Conservation (phyloP, 768 basidiomycete genomes). For the Coprinopsis marcescibilis region DNA sequence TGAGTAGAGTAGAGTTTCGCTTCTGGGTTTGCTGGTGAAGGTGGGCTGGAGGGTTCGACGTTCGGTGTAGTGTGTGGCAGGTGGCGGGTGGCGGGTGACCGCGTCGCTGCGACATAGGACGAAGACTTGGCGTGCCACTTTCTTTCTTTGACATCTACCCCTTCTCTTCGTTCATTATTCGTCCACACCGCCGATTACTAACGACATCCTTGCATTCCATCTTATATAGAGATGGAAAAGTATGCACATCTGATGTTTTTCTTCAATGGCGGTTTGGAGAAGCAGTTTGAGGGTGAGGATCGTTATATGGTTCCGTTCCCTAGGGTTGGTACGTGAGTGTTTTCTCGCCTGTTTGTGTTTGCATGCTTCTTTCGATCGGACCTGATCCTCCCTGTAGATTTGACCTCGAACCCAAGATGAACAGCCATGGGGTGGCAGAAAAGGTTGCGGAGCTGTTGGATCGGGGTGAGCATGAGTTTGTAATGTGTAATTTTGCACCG, state of each 20-base stretch:
- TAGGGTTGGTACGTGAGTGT: slow-evolving; percentile 72
- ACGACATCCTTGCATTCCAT: no score
- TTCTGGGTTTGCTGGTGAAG: neutral
- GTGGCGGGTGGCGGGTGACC: no score
- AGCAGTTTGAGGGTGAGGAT: slow-evolving; percentile 80
- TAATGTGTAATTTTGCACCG: slow-evolving; percentile 98
- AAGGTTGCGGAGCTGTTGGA: slow-evolving; percentile 86
- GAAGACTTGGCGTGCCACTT: no score
- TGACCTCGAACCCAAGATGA: slow-evolving; percentile 88
- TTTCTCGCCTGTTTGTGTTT: no score
- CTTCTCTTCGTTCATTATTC: no score
- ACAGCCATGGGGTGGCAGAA: slow-evolving; percentile 80
- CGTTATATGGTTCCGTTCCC: slow-evolving; percentile 87
- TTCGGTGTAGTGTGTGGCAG: neutral
- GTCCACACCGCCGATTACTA: neutral
- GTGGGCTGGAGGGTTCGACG: no score
- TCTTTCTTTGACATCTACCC: no score
- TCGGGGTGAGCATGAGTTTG: slow-evolving; percentile 68
- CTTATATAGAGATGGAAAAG: no score
- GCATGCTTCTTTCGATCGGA: no score
- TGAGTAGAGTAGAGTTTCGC: slow-evolving; percentile 24
- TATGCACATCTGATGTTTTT: slow-evolving; percentile 98
- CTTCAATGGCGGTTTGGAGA: slow-evolving; percentile 96
- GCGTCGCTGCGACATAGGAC: no score
- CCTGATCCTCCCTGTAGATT: no score